Base-by-base conservation (phyloP, 805 yeast genomes). In the Yarrowia sp. region DNA sequence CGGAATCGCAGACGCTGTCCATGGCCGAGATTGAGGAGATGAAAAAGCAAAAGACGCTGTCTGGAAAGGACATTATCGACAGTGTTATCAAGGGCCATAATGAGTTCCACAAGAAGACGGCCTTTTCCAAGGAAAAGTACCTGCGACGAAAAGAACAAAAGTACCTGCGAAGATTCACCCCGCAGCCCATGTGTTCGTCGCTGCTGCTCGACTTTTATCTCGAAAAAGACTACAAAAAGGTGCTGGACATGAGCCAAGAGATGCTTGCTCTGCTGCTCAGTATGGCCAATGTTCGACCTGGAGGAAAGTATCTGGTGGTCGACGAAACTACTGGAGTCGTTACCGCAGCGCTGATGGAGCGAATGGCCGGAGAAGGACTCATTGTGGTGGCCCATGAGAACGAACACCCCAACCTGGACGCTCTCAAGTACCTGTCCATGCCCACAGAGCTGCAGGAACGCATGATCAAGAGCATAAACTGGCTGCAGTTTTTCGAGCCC, bases 291-390 rank as follows among this genome's bases (percentile, higher is more conserved):
- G 83, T 95, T 35, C 85, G 86, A 71, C 92, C 97, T 0, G 96
- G 96, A 11, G 98, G 99, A 0, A 85, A 83, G 66, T 95, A 95
- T 71, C 78, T 95, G 22, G 87, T 93, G 3, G 81, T 91, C 64
- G 99, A 95, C 72, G 99, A 95, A 72, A 88, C 97, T n/a, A 92
- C 96, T 33, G 97, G 98, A 7, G 81, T 93, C n/a, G 73, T 95
- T 0, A 83, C 89, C 6, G 89, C 89, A 67, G 90, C 96, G 4
- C 80, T 95, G 81, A 73, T 95, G 76, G 99, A 95, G 74, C 81
- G 98, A 72, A 90, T 96, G 93, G 85, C 85, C 67, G 84, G 84
- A 4, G 75, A 72, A 1, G 96, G 97, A 14, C 78, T 84, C 62
- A 84, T 95, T 48, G 80, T 90, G 2, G 81, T 90, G 21, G 79